Evolutionary conservation across 2,329 filamentous ascomycete species (phyloP), one percentile per base, ranked within the genome.

Genomic region (Clonostachys byssicola): DNA sequence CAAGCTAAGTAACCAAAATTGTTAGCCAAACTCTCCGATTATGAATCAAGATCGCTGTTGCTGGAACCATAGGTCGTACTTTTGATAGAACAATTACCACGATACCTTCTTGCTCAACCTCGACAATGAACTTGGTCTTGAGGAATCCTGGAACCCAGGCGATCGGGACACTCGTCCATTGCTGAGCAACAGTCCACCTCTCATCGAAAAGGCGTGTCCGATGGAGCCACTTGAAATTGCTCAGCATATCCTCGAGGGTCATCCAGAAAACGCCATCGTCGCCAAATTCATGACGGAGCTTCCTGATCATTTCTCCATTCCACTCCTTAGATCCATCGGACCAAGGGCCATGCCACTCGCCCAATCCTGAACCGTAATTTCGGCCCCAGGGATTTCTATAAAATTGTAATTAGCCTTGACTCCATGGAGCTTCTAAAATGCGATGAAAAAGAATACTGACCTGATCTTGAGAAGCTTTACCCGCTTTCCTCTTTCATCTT

Each of bases 341-440:
- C 86, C 86, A 90, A 6, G 83, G 75, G 14, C 86, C 86, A 46
- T 77, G 83, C 85, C 86, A 89, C 64, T 88, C 86, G 43, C 69
- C 68, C 3, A 64, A 44, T 7, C 67, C 68, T 16, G 52, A 54
- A n/a, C 54, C 52, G 10, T 54, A 51, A 30, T 76, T 77, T 49
- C 79, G 71, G 12, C 86, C 86, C 86, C 86, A 89, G 0, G 86
- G 86, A 55, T 90, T 89, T 40, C 85, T 81, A 42, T 64, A 51
- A 30, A 4, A 3, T 5, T 38, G n/a, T 13, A 16, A 42, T 20
- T 42, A 40, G 23, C 10, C 23, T 30, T 30, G 23, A 30, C 8
- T 30, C 23, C 10, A 10, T 30, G 10, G 8, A 30, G 3, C 6
- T 10, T 8, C 9, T 2, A 30, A 30, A 30, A 10, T 30, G 2